These are phyloP conservation scores for Skeletonema costatum DNA, from an alignment of 108 stramenopile species.

Conservation along the genomic window DNA sequence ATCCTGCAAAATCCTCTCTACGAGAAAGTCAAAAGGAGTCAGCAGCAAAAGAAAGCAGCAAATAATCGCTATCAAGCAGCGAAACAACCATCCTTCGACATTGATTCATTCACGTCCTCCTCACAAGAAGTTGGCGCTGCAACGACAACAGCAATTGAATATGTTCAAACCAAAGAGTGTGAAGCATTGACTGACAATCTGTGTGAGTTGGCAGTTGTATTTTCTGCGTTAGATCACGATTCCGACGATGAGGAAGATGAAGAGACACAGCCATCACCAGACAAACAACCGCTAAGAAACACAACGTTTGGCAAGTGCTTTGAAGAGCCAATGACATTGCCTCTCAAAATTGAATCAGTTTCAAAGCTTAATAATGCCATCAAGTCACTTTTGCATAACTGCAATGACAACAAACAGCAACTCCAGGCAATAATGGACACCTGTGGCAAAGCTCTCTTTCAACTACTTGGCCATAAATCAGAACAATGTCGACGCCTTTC, in stretches of 20 bases:
- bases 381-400: conserved; percentile 8
- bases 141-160: not conserved
- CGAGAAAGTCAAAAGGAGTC: not conserved
- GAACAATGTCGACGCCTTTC: conserved; percentile 53
- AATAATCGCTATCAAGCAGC: not conserved
- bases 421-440: conserved; percentile 39
- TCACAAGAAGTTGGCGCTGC: not conserved
- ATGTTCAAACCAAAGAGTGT: not conserved
- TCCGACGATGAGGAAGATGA: conserved; percentile 47
- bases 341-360: conserved; percentile 24
- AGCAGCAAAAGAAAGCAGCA: not conserved
- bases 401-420: not conserved
- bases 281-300: conserved; percentile 24
- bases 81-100: conserved; percentile 1
- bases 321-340: conserved; percentile 19
- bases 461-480: conserved; percentile 22
- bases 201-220: not conserved
- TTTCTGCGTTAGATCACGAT: conserved; percentile 14
- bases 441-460: conserved; percentile 40
- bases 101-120: conserved; percentile 3
- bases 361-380: conserved; percentile 29
- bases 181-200: not conserved
- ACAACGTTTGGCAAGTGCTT: conserved; percentile 34
- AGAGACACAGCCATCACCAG: not conserved
- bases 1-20: not conserved